These are phyloP conservation scores for Cenchrus americanus DNA, from an alignment of 176 grass and related monocot genomes.

Conservation along the genomic window DNA sequence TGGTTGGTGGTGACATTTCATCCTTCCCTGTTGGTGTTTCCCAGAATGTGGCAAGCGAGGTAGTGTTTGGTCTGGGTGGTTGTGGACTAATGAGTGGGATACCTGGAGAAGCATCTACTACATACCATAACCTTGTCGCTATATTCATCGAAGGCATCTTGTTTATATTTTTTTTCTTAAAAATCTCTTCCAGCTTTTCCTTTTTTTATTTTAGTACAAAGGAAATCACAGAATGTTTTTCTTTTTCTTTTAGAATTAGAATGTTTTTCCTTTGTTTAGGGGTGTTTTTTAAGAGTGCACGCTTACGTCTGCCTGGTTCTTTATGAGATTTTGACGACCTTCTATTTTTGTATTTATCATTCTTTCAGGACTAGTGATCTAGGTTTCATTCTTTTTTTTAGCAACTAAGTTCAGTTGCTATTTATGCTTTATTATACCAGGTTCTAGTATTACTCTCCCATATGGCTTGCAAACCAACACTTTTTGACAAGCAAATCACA, in stretches of 20 bases:
- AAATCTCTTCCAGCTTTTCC: not conserved
- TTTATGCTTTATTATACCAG: no score
- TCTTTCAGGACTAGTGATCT: not conserved
- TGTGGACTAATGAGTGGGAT: not conserved
- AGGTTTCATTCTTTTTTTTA: not conserved
- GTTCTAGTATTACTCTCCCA: not conserved
- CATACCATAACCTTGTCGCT: not conserved
- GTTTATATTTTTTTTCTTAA: not conserved
- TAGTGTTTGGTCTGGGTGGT: constrained; percentile 11
- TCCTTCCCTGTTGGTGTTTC: constrained; percentile 30
- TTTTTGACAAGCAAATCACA: not conserved
- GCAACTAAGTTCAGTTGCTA: not conserved
- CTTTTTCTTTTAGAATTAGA: no score
- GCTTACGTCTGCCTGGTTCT: not conserved
- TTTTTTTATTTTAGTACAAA: not conserved
- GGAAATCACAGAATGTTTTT: not conserved
- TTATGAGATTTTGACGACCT: not conserved
- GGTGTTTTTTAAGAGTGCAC: not conserved
- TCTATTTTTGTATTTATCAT: not conserved
- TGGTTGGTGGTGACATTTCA: constrained; percentile 26
- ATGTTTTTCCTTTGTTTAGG: not conserved
- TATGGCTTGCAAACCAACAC: not conserved
- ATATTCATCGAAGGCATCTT: not conserved
- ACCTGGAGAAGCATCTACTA: not conserved
- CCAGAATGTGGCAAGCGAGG: not conserved